These are phyloP conservation scores for Sistotremastrum niveocremeum DNA, from an alignment of 768 basidiomycete genomes.

Conservation along the genomic window DNA sequence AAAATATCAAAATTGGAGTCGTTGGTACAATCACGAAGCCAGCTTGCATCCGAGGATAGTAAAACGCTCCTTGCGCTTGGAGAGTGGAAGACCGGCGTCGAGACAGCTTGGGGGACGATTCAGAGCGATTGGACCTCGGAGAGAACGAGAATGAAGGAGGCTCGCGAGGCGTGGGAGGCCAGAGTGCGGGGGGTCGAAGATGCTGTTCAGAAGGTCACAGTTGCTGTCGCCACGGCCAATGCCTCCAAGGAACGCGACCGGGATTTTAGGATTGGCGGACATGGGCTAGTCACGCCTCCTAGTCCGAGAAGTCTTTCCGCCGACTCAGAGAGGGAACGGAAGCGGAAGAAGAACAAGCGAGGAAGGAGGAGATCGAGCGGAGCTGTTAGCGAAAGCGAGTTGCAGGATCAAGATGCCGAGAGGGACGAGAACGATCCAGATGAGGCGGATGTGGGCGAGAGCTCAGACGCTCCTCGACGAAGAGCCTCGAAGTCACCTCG, in stretches of 20 bases:
- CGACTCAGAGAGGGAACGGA: conserved; percentile 27
- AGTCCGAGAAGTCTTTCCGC: conserved; percentile 61
- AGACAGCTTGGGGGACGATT: conserved; percentile 65
- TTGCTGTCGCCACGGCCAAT: conserved; percentile 20
- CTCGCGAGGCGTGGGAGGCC: conserved; percentile 72
- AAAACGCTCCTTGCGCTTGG: conserved; percentile 29
- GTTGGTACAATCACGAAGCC: conserved; percentile 35
- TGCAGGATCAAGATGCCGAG: no score
- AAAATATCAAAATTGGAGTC: conserved; percentile 61
- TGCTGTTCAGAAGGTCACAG: conserved; percentile 24
- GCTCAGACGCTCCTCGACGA: no score
- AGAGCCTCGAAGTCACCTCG: no score
- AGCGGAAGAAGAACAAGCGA: no score
- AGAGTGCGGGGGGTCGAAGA: conserved; percentile 40
- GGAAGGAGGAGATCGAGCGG: no score
- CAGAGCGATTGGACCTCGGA: conserved; percentile 77
- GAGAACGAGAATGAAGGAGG: conserved; percentile 56
- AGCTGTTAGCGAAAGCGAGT: no score
- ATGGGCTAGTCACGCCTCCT: conserved; percentile 60
- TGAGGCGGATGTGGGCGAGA: no score
- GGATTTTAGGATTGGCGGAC: conserved; percentile 10
- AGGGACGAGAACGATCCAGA: no score
- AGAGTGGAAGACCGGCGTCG: conserved; percentile 68
- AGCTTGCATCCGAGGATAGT: conserved; percentile 17
- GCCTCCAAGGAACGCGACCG: conserved; percentile 16